Evolutionary conservation across 225 moss, liverwort and hornwort species (phyloP).

Genomic region (Ulota crispa): DNA sequence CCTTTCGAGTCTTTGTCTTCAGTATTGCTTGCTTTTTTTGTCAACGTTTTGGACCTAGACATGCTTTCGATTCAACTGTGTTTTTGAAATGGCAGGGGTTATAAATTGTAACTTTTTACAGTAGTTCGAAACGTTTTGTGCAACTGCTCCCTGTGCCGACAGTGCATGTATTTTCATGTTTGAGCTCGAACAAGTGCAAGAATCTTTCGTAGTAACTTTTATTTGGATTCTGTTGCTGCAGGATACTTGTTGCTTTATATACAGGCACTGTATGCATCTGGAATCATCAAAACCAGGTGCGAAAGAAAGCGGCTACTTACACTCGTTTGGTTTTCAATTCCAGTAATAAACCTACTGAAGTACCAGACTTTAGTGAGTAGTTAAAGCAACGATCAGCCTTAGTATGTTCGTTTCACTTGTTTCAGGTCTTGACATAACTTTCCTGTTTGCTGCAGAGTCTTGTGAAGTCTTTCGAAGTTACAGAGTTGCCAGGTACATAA

Average conservation of each 20-base stretch:
- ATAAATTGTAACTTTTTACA: background rate
- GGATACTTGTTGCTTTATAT: constrained; percentile 87
- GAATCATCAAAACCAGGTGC: constrained; percentile 95
- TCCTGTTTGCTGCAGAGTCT: constrained; percentile 57
- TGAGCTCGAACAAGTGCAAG: background rate
- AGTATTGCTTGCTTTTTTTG: background rate
- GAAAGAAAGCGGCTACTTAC: background rate
- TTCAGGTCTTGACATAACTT: background rate
- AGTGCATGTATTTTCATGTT: background rate
- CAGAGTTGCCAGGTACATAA: constrained; percentile 76
- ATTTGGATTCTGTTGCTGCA: constrained; percentile 27
- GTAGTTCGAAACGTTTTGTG: background rate
- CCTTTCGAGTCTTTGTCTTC: background rate
- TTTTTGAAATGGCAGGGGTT: background rate
- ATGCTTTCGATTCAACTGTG: background rate
- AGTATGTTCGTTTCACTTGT: background rate
- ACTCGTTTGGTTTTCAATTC: background rate
- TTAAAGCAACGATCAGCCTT: background rate
- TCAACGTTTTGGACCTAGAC: background rate
- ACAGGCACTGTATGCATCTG: constrained; percentile 92
- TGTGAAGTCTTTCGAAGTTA: constrained; percentile 89
- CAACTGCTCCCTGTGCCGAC: background rate
- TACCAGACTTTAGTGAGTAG: background rate
- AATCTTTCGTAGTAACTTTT: background rate
- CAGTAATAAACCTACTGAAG: background rate